phyloP scores from a whole-genome alignment of 106 monocot species.

The Agapanthus africanus region DNA sequence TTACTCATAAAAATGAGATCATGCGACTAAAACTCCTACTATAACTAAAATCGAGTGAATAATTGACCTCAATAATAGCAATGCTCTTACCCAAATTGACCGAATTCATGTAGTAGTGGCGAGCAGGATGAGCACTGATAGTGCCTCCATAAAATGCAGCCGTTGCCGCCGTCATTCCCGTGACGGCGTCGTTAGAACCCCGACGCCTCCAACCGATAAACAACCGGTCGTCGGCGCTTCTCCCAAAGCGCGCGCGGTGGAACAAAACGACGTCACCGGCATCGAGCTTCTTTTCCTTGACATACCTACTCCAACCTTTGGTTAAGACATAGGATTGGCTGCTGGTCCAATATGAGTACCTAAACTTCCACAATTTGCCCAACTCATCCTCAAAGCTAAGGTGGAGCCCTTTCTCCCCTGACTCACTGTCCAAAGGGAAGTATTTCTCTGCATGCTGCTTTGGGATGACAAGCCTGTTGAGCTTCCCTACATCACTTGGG shows the following conservation, averaged over 20 bases:
- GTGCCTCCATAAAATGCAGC: neutral
- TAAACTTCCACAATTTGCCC: slow-evolving; percentile 54
- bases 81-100: slow-evolving; percentile 15
- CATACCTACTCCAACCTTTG: slow-evolving; percentile 69
- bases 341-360: slow-evolving; percentile 80
- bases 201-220: slow-evolving; percentile 25
- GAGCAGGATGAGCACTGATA: neutral
- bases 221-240: slow-evolving; percentile 3
- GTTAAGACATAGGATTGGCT: slow-evolving; percentile 82
- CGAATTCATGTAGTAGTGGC: slow-evolving; percentile 13
- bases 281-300: slow-evolving; percentile 49
- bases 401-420: slow-evolving; percentile 56
- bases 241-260: too few species aligned
- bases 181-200: neutral
- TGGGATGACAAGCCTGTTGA: slow-evolving; percentile 73
- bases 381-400: slow-evolving; percentile 63
- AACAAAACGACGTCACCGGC: slow-evolving; percentile 45
- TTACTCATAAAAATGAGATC: too few species aligned
- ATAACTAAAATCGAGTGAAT: neutral
- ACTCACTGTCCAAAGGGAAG: slow-evolving; percentile 53
- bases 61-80: neutral
- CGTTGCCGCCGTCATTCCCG: neutral
- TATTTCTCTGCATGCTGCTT: slow-evolving; percentile 77
- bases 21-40: neutral
- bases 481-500: slow-evolving; percentile 81